Evolutionary conservation across 2,329 filamentous ascomycete genomes (phyloP).

Genomic region (Sphaerulina vaccinii): DNA sequence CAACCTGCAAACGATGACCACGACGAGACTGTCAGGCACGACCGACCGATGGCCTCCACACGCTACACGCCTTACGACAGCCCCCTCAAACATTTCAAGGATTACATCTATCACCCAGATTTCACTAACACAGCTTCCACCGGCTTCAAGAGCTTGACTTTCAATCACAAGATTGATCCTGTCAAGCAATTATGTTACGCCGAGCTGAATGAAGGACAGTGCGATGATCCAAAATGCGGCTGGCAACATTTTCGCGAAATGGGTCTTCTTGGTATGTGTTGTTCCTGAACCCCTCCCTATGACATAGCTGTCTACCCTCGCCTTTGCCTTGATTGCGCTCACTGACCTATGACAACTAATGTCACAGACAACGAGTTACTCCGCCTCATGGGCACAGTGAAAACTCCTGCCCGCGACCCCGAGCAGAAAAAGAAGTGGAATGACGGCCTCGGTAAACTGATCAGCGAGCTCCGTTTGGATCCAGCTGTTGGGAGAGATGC

Average conservation of each 20-base stretch:
- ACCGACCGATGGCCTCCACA: conserved; percentile 20
- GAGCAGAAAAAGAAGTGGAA: conserved; percentile 50
- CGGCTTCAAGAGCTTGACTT: conserved; percentile 86
- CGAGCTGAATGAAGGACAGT: conserved; percentile 68
- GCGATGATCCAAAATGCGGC: conserved; percentile 71
- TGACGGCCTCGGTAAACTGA: conserved; percentile 60
- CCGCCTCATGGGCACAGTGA: conserved; percentile 30
- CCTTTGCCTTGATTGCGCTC: conserved; percentile 7
- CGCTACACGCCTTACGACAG: conserved; percentile 69
- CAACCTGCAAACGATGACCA: conserved; percentile 32
- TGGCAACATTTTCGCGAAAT: conserved; percentile 75
- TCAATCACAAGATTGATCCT: conserved; percentile 84
- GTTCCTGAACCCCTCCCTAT: not conserved
- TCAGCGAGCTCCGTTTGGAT: conserved; percentile 58
- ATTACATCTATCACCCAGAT: conserved; percentile 83
- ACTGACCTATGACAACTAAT: conserved; percentile 35
- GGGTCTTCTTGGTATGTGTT: conserved; percentile 24
- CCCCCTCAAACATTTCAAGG: conserved; percentile 76
- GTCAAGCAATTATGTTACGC: conserved; percentile 72
- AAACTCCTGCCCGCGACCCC: conserved; percentile 26
- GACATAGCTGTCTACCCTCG: not conserved
- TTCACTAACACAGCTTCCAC: conserved; percentile 68
- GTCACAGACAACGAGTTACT: conserved; percentile 36
- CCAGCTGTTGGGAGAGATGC: conserved; percentile 61
- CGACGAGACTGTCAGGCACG: conserved; percentile 10